Evolutionary conservation across 768 basidiomycete genomes (phyloP).

Genomic region (Udeniomyces megalosporus): DNA sequence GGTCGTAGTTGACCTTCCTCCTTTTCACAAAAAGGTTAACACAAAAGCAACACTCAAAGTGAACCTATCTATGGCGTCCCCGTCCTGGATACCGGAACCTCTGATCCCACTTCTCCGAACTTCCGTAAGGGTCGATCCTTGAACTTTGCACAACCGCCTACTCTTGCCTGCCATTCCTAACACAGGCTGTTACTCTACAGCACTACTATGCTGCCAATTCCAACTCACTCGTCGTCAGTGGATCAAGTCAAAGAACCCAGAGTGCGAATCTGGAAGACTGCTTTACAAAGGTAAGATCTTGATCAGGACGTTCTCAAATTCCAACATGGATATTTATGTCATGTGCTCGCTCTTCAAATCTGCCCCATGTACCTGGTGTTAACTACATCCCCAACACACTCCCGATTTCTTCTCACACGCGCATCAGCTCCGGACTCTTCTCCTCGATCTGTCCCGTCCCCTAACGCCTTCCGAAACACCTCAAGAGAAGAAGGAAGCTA

Average conservation of each 20-base stretch:
- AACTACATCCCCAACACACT: too few species aligned
- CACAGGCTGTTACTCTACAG: too few species aligned
- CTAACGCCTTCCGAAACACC: slow-evolving; percentile 4
- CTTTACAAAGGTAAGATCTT: background rate
- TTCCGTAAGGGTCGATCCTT: too few species aligned
- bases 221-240: slow-evolving; percentile 1
- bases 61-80: background rate
- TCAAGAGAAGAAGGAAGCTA: background rate
- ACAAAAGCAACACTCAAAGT: slow-evolving; percentile 8
- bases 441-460: background rate
- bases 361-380: too few species aligned
- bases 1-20: background rate
- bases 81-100: background rate
- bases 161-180: too few species aligned
- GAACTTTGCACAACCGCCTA: too few species aligned
- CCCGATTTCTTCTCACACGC: too few species aligned
- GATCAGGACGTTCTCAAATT: too few species aligned
- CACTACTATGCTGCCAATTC: background rate
- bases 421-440: background rate
- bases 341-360: too few species aligned
- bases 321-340: too few species aligned
- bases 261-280: background rate
- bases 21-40: background rate
- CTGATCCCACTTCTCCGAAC: background rate
- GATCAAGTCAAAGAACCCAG: background rate